Conservation (phyloP, 305 asterid species). For the Fraxinus angustifolia region DNA sequence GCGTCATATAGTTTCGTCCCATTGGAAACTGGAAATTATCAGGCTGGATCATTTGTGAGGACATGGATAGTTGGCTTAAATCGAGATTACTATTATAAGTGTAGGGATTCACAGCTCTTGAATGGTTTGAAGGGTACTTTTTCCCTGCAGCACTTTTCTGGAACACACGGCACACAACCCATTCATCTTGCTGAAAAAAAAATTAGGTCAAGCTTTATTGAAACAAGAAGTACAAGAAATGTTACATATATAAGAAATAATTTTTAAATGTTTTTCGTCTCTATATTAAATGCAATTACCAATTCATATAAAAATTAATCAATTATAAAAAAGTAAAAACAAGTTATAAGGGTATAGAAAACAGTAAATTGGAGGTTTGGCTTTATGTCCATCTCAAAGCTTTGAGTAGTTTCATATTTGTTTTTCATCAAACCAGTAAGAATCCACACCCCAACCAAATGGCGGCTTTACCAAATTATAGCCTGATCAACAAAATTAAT, state of each 20-base stretch:
- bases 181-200: conserved; percentile 72
- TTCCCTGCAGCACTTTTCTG: conserved; percentile 74
- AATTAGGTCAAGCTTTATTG: conserved; percentile 2
- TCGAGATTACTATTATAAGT: conserved; percentile 36
- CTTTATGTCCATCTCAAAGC: too few species aligned
- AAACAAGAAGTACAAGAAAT: background rate
- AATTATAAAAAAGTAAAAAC: background rate
- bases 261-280: too few species aligned
- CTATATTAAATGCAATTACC: too few species aligned
- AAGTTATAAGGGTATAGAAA: too few species aligned
- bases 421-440: background rate
- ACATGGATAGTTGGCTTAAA: conserved; percentile 35
- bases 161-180: conserved; percentile 94
- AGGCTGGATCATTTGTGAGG: conserved; percentile 41
- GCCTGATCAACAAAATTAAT: too few species aligned
- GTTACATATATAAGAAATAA: background rate
- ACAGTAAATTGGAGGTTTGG: too few species aligned
- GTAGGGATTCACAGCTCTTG: conserved; percentile 51
- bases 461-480: background rate
- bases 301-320: too few species aligned
- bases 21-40: conserved; percentile 43
- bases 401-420: too few species aligned
- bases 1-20: conserved; percentile 47
- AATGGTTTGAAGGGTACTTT: conserved; percentile 62
- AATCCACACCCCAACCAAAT: background rate